Base-by-base conservation (phyloP, 2,329 filamentous ascomycete species). In the Aspergillus piperis region DNA sequence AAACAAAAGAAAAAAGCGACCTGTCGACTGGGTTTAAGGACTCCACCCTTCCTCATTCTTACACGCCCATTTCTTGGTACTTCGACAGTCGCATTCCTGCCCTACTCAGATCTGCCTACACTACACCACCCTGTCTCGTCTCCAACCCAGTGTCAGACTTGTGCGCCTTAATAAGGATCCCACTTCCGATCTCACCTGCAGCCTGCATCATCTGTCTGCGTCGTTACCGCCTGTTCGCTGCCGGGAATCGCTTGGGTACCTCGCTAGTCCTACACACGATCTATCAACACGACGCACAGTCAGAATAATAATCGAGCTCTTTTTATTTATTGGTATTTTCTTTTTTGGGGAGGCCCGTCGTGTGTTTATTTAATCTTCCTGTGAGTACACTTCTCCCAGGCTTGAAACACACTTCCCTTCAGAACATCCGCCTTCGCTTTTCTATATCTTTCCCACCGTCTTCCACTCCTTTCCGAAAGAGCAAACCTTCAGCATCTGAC, bases 121-220 rank as follows among this genome's bases (percentile, higher is more conserved):
- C 62, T 66, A 62, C 63, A 64, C 64, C 61, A 62, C 61, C 60
- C 62, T 62, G 56, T 61, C 62, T 66, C 56, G 47, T 48, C 30
- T 56, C 44, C 57, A 25, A 52, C 57, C 50, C 58, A 64, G 62
- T 59, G 55, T 63, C 48, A 56, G 62, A 57, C 59, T 53, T 60
- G 69, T 69, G 66, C 64, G 59, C 71, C 70, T 72, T 73, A 70
- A 72, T 59, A 73, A 74, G 73, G 73, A 70, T 71, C 66, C 60
- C 52, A 64, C 66, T 71, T 71, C 73, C 72, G 70, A 76, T 75
- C 72, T 71, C 62, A 68, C 69, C 69, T 71, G 71, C 72, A 72
- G 65, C 63, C 32, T 68, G 66, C 65, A 70, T 67, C 67, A 60
- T 30, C 27, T 30, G 27, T 30, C 27, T 30, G 62, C 61, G 62